Conservation (phyloP, 441 rosid genomes). For the Viola pubescens region DNA sequence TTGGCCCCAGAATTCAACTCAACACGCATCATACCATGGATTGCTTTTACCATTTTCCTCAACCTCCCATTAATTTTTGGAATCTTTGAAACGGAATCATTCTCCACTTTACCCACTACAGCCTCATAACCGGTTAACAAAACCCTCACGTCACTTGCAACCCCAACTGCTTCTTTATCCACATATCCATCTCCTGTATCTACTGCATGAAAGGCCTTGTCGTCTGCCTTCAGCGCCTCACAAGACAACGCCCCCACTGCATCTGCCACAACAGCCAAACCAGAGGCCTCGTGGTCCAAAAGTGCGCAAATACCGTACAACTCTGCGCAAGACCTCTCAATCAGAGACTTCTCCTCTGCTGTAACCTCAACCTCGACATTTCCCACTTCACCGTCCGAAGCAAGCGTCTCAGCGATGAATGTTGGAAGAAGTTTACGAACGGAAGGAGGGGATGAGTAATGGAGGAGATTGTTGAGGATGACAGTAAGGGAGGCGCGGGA, state of each 20-base stretch:
- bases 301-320: slow-evolving; percentile 46
- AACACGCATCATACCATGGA: slow-evolving; percentile 46
- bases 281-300: slow-evolving; percentile 47
- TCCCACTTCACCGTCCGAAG: slow-evolving; percentile 10
- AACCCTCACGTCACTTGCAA: slow-evolving; percentile 68
- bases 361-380: slow-evolving; percentile 26
- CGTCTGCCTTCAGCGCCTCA: slow-evolving; percentile 51
- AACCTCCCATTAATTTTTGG: slow-evolving; percentile 53
- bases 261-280: slow-evolving; percentile 43
- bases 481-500: slow-evolving; percentile 42
- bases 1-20: slow-evolving; percentile 46
- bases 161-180: slow-evolving; percentile 57
- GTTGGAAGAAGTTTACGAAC: slow-evolving; percentile 34
- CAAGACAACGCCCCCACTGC: slow-evolving; percentile 74
- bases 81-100: slow-evolving; percentile 35
- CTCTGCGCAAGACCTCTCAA: slow-evolving; percentile 30
- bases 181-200: slow-evolving; percentile 71
- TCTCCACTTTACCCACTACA: slow-evolving; percentile 36
- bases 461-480: slow-evolving; percentile 55
- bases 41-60: slow-evolving; percentile 42
- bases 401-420: slow-evolving; percentile 23
- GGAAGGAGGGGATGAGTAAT: slow-evolving; percentile 23
- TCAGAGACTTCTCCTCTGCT: slow-evolving; percentile 32
- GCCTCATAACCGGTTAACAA: slow-evolving; percentile 69
- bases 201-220: slow-evolving; percentile 38